These are phyloP conservation scores for Lactifluus echinatus DNA, from an alignment of 768 basidiomycete species.

Conservation along the genomic window DNA sequence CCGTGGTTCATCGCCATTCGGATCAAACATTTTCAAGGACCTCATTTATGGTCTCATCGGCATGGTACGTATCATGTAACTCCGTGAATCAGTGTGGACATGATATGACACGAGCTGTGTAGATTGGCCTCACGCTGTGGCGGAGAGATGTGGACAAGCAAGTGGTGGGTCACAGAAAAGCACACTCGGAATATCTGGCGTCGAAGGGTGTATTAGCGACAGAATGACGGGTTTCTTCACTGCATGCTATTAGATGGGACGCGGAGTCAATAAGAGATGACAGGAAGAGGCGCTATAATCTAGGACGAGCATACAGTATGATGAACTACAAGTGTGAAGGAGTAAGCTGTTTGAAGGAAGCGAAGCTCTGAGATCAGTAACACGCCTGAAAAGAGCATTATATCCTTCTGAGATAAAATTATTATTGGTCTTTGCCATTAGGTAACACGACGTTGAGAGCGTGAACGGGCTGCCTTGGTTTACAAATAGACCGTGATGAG, in stretches of 20 bases:
- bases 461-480: conserved; percentile 58
- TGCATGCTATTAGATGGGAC: not conserved
- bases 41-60: conserved; percentile 34
- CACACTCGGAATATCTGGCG: conserved; percentile 32
- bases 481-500: conserved; percentile 43
- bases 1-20: conserved; percentile 47
- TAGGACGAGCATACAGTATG: not conserved
- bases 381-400: conserved; percentile 49
- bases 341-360: conserved; percentile 35
- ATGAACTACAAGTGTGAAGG: not conserved
- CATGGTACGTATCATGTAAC: conserved; percentile 28
- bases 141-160: conserved; percentile 30
- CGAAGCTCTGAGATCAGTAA: conserved; percentile 35
- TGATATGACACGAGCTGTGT: not conserved
- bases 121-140: conserved; percentile 37
- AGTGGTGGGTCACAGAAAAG: conserved; percentile 28
- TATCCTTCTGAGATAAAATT: conserved; percentile 44
- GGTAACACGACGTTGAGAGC: conserved; percentile 39
- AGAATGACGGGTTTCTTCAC: not conserved
- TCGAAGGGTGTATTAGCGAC: conserved; percentile 9
- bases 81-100: not conserved
- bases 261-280: not conserved
- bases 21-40: conserved; percentile 50
- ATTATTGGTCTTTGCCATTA: conserved; percentile 78
- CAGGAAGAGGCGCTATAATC: not conserved